These are phyloP conservation scores for Hexamita inflata DNA, from an alignment of 208 protist species.

Conservation along the genomic window DNA sequence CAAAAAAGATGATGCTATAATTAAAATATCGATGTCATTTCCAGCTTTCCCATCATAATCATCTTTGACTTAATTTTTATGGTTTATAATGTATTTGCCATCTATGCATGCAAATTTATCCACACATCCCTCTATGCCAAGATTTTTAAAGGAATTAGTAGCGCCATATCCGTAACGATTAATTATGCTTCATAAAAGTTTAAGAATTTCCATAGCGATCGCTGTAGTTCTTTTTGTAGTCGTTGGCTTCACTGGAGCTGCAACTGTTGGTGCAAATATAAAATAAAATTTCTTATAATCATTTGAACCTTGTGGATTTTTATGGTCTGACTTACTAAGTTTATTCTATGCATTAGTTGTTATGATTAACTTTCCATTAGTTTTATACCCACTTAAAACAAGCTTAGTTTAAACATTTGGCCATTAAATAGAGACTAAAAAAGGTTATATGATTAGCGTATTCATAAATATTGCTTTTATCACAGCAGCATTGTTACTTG, in stretches of 20 bases:
- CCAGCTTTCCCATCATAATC: not conserved
- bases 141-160: not conserved
- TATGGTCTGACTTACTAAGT: not conserved
- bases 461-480: not conserved
- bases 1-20: no score
- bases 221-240: not conserved
- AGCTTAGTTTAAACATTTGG: not conserved
- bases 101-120: not conserved
- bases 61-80: not conserved
- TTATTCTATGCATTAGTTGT: not conserved
- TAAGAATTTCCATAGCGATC: not conserved
- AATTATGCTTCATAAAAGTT: not conserved
- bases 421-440: not conserved
- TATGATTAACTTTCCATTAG: not conserved
- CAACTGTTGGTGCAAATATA: not conserved
- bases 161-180: not conserved
- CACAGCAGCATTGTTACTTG: not conserved
- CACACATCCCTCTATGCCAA: not conserved
- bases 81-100: not conserved
- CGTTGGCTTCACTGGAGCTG: not conserved
- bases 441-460: not conserved
- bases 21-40: not conserved
- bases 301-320: not conserved
- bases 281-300: not conserved
- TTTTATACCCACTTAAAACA: not conserved